Conservation (phyloP, 225 moss, liverwort and hornwort species). For the Thuidium tamariscinum region DNA sequence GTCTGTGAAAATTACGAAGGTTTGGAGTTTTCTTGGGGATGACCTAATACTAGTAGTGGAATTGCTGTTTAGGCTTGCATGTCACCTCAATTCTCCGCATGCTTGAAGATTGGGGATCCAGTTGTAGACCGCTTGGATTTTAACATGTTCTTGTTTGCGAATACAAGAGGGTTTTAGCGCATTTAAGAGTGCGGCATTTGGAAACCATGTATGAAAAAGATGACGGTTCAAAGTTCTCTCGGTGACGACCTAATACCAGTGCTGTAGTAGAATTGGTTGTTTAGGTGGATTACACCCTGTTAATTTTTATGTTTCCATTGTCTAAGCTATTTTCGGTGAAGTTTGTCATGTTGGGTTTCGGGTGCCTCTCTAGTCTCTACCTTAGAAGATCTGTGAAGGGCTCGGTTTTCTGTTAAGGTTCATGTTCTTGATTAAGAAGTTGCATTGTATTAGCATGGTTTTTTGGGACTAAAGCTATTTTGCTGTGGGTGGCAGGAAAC, state of each 20-base stretch:
- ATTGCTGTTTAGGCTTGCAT: background rate
- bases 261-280: background rate
- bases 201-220: background rate
- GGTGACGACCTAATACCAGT: background rate
- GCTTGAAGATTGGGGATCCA: background rate
- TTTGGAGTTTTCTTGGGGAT: background rate
- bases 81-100: background rate
- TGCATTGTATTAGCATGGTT: background rate
- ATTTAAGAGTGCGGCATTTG: background rate
- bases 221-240: background rate
- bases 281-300: background rate
- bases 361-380: background rate
- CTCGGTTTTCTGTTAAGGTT: background rate
- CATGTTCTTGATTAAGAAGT: background rate
- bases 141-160: background rate
- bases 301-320: background rate
- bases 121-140: background rate
- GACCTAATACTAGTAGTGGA: background rate
- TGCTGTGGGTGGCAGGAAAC: slow-evolving; percentile 4
- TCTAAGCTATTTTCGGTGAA: background rate
- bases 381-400: background rate
- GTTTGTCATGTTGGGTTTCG: background rate
- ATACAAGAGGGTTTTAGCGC: background rate
- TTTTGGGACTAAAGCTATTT: background rate
- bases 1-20: background rate